Percentiles rank a stretch among this genome's conserved stretches.
Evolutionary conservation across 768 basidiomycete genomes (phyloP).

Genomic region (Mycena pura): DNA sequence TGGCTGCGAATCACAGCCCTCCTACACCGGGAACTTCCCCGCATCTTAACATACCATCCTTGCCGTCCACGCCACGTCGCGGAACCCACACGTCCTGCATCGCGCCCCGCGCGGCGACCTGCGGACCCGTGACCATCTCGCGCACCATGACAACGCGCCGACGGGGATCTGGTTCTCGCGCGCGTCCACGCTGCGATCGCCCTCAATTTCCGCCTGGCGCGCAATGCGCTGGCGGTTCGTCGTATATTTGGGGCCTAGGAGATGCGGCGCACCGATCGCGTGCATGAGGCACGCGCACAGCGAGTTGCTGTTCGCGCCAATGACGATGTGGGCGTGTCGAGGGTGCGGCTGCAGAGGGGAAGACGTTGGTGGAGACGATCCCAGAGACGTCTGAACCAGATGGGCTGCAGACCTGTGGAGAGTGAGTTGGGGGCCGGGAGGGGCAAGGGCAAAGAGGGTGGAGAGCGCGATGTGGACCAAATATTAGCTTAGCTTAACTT

Average conservation of each 20-base stretch:
- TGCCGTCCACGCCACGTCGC: conserved; percentile 9
- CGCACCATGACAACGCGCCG: no score
- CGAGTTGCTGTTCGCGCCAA: conserved; percentile 75
- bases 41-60: conserved; percentile 68
- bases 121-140: no score
- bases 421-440: background rate
- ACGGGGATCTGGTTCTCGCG: no score
- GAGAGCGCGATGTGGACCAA: no score
- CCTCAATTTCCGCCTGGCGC: conserved; percentile 68
- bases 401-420: conserved; percentile 63
- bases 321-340: conserved; percentile 63
- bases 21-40: conserved; percentile 65
- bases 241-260: conserved; percentile 59
- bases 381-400: conserved; percentile 80
- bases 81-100: conserved; percentile 65
- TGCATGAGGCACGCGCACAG: conserved; percentile 74
- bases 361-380: conserved; percentile 78
- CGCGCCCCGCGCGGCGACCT: conserved; percentile 58
- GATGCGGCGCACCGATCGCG: conserved; percentile 63
- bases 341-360: conserved; percentile 55
- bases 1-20: conserved; percentile 63
- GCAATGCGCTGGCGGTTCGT: conserved; percentile 68
- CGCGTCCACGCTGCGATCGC: conserved; percentile 68
- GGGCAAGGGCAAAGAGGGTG: no score
- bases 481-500: no score